These are phyloP conservation scores for Russula compacta DNA, from an alignment of 768 basidiomycete species.

Conservation along the genomic window DNA sequence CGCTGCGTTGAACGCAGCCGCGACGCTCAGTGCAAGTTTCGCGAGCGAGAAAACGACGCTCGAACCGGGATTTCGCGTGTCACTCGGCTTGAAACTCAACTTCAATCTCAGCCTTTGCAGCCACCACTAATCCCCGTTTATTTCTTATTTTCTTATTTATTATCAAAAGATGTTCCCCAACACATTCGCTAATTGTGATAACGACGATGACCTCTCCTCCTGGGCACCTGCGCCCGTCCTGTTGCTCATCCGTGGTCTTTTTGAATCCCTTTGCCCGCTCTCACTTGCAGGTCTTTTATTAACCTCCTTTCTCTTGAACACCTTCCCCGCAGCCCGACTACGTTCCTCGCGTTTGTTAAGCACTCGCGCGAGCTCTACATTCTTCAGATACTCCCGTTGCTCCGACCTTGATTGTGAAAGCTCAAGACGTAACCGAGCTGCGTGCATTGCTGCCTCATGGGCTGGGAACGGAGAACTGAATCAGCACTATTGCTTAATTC, in stretches of 20 bases:
- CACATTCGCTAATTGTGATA: not conserved
- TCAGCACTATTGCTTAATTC: not conserved
- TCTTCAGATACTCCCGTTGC: constrained; percentile 86
- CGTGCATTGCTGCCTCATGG: constrained; percentile 83
- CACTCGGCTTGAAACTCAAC: constrained; percentile 36
- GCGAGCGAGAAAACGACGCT: constrained; percentile 38
- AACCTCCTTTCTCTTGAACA: constrained; percentile 22
- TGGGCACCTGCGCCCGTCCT: not conserved
- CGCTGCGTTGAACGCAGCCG: constrained; percentile 33
- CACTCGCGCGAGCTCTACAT: constrained; percentile 87
- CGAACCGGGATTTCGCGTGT: constrained; percentile 16
- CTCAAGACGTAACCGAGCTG: constrained; percentile 85
- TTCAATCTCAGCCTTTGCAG: constrained; percentile 11
- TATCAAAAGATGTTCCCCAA: constrained; percentile 31
- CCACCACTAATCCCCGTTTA: constrained; percentile 5
- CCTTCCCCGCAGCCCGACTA: constrained; percentile 29
- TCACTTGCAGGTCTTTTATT: not conserved
- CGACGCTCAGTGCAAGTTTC: constrained; percentile 41
- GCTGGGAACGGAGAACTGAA: constrained; percentile 38
- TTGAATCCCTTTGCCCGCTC: not conserved
- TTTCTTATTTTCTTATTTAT: too few relatives aligned
- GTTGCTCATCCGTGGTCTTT: not conserved
- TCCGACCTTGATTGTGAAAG: constrained; percentile 80
- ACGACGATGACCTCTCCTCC: not conserved
- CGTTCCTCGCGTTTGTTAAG: constrained; percentile 66